Conservation (phyloP, 2,329 filamentous ascomycete species). For the Cryphonectria carpinicola region DNA sequence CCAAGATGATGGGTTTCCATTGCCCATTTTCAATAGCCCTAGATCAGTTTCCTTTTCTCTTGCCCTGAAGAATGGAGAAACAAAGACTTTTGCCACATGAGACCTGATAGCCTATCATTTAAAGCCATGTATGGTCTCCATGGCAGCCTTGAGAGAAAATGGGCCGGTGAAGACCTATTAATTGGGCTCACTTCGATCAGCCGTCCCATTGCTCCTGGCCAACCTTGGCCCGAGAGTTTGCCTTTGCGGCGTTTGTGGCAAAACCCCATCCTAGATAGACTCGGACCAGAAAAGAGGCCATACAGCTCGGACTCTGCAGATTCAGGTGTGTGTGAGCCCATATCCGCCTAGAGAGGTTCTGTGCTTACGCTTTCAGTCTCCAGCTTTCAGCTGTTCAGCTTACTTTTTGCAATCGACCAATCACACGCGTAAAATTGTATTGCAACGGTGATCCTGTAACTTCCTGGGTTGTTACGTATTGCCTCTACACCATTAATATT, state of each 20-base stretch:
- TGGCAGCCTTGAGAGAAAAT: not conserved
- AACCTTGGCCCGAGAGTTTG: not conserved
- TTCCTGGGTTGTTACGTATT: not conserved
- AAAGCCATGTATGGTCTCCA: not conserved
- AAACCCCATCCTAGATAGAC: not conserved
- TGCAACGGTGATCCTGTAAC: not conserved
- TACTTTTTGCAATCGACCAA: not conserved
- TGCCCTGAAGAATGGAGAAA: not conserved
- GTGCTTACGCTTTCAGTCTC: not conserved
- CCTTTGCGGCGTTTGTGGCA: not conserved
- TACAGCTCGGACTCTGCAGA: not conserved
- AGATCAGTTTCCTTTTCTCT: not conserved
- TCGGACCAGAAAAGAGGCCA: not conserved
- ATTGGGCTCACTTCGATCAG: not conserved
- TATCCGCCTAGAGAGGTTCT: not conserved
- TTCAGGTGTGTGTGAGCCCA: not conserved
- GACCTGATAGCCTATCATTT: not conserved
- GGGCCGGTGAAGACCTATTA: not conserved
- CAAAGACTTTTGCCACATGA: not conserved
- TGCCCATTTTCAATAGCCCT: not conserved
- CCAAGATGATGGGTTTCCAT: not conserved
- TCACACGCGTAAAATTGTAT: not conserved
- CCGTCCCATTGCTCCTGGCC: not conserved
- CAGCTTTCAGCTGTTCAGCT: not conserved
- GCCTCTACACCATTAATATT: not conserved